Base-by-base conservation (phyloP, 305 asterid genomes). In the Fraxinus latifolia region DNA sequence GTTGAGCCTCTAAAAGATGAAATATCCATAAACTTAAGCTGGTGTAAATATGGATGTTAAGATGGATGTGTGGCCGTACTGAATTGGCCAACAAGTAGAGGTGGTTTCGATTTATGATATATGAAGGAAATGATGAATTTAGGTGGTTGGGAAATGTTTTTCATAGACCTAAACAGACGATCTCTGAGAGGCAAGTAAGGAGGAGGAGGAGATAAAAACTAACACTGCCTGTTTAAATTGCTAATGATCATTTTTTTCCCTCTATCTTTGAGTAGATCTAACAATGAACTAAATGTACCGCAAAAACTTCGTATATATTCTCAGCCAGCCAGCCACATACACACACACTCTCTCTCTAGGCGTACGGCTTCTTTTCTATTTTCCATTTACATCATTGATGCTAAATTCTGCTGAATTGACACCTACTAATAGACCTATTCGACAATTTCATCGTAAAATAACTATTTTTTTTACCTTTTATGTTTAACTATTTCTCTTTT, bases 401-500 rank as follows among this genome's bases (percentile, higher is more conserved):
- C 36, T 32, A 55, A 9, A 36, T 68, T 76, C 27, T 25, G 39
- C 27, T 68, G 62, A 29, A 34, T 32, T 4, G 23, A 65, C 74
- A 67, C 36, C 3, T n/a, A 27, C 37, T 27, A 27, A 27, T n/a
- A 11, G 21, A 12, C 17, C 27, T 29, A 25, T 27, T 25, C 9
- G 14, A 62, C 72, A 62, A 62, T 53, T 65, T 55, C n/a, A 78
- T 67, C 47, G 33, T 7, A 39, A 79, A 74, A 3, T 7, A 62
- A 14, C 42, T 70, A 27, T 53, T 74, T 81, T 37, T 37, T 37
- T 36, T 7, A 27, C 74, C 2, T 68, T 4, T 12, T 68, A 27
- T 11, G 37, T 25, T 67, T 25, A 68, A 27, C 83, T 83, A 53
- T 79, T 84, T 60, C 4, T 7, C 4, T 67, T 67, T 67, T 14